phyloP scores from a whole-genome alignment of 2,329 filamentous ascomycete species.

The Cordyceps cicadae region DNA sequence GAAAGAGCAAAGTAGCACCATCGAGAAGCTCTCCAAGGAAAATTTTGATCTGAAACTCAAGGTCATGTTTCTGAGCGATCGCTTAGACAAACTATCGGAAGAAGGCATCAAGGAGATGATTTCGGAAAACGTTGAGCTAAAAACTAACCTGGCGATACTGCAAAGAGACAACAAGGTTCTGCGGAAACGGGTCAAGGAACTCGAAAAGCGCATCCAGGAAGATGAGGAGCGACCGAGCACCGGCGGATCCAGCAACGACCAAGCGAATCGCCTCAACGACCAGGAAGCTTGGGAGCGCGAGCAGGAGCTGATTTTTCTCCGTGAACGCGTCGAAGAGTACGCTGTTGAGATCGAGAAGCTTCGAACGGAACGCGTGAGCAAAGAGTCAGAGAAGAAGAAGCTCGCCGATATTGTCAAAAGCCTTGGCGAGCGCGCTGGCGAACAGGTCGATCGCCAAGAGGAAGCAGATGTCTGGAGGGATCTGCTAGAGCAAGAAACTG shows the following conservation, averaged over 20 bases:
- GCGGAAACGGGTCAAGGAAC: constrained; percentile 70
- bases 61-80: constrained; percentile 92
- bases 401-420: constrained; percentile 69
- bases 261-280: constrained; percentile 46
- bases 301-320: constrained; percentile 76
- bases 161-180: constrained; percentile 86
- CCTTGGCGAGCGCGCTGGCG: constrained; percentile 42
- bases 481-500: constrained; percentile 83
- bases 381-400: constrained; percentile 78
- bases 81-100: constrained; percentile 85
- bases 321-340: constrained; percentile 79
- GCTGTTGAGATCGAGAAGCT: constrained; percentile 77
- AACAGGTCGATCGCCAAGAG: constrained; percentile 45
- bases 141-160: constrained; percentile 78
- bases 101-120: constrained; percentile 98
- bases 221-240: constrained; percentile 56
- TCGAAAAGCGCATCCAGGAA: constrained; percentile 71
- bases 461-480: constrained; percentile 89
- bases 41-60: constrained; percentile 97
- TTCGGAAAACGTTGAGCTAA: constrained; percentile 90
- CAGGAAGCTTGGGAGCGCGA: constrained; percentile 62
- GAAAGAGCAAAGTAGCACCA: constrained; percentile 96
- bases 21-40: constrained; percentile 92
- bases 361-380: constrained; percentile 64
- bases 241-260: constrained; percentile 53